Conservation (phyloP, 2,329 filamentous ascomycete genomes). For the Madurella fahalii region DNA sequence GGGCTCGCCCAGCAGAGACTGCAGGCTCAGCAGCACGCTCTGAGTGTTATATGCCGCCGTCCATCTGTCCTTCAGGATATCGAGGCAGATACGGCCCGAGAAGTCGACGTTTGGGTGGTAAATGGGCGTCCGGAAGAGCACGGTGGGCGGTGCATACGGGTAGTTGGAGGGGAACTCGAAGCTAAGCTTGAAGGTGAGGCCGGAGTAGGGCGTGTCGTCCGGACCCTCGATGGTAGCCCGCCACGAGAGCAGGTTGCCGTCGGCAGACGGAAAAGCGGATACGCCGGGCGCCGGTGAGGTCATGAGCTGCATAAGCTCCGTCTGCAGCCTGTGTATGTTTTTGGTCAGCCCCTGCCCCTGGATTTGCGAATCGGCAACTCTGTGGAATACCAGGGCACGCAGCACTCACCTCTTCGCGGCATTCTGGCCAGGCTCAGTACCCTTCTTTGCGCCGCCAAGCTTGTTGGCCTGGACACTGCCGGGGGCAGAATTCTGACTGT, state of each 20-base stretch:
- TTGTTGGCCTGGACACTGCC: slow-evolving; percentile 62
- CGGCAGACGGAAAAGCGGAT: slow-evolving; percentile 87
- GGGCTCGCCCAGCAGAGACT: slow-evolving; percentile 91
- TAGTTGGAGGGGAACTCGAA: slow-evolving; percentile 91
- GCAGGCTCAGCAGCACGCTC: slow-evolving; percentile 85
- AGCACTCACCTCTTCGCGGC: slow-evolving; percentile 68
- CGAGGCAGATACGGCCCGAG: slow-evolving; percentile 91
- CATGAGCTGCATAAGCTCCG: slow-evolving; percentile 98
- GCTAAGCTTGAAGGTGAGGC: slow-evolving; percentile 84
- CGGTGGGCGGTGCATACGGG: slow-evolving; percentile 83
- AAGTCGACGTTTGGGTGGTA: slow-evolving; percentile 99
- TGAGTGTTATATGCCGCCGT: slow-evolving; percentile 96
- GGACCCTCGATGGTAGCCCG: slow-evolving; percentile 91
- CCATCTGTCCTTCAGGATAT: slow-evolving; percentile 99
- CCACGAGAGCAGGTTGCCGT: slow-evolving; percentile 89
- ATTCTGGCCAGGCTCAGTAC: slow-evolving; percentile 61
- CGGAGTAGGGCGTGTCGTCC: slow-evolving; percentile 83
- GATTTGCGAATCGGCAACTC: not conserved
- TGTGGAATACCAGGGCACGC: not conserved
- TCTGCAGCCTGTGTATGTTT: slow-evolving; percentile 68
- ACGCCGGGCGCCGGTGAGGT: slow-evolving; percentile 88
- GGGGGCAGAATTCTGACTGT: slow-evolving; percentile 65
- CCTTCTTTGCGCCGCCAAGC: slow-evolving; percentile 53
- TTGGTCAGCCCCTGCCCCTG: not conserved
- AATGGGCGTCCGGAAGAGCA: slow-evolving; percentile 97